phyloP scores from a whole-genome alignment of 2,329 filamentous ascomycete genomes.

The Epichloe coenophiala region DNA sequence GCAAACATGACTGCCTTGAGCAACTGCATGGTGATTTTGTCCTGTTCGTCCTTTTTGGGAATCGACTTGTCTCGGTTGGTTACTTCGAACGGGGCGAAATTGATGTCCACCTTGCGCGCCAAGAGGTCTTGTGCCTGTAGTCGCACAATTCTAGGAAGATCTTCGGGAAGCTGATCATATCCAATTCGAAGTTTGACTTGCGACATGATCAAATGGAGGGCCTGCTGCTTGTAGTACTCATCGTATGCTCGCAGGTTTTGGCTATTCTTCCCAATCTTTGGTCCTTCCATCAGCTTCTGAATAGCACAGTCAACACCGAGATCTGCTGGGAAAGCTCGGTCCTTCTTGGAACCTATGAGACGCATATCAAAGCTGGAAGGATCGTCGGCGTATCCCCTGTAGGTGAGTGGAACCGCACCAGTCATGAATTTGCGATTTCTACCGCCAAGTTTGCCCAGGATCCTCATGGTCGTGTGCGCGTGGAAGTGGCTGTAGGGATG shows the following conservation, averaged over 20 bases:
- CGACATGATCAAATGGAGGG: slow-evolving; percentile 72
- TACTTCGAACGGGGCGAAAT: slow-evolving; percentile 56
- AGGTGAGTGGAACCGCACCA: slow-evolving; percentile 70
- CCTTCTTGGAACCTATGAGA: slow-evolving; percentile 77
- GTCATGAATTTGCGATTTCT: slow-evolving; percentile 93
- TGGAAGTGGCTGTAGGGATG: slow-evolving; percentile 96
- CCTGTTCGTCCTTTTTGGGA: slow-evolving; percentile 80
- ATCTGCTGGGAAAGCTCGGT: slow-evolving; percentile 74
- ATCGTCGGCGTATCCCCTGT: slow-evolving; percentile 78
- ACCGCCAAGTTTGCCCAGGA: slow-evolving; percentile 89
- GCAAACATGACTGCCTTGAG: slow-evolving; percentile 83
- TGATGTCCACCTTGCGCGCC: slow-evolving; percentile 55
- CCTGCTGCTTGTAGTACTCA: slow-evolving; percentile 82
- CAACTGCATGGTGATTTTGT: slow-evolving; percentile 69
- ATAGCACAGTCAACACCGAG: slow-evolving; percentile 84
- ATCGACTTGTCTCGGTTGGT: slow-evolving; percentile 74
- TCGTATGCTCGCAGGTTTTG: slow-evolving; percentile 50
- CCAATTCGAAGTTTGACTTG: slow-evolving; percentile 88
- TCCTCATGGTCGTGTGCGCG: slow-evolving; percentile 93
- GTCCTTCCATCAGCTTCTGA: slow-evolving; percentile 69
- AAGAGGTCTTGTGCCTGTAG: slow-evolving; percentile 80
- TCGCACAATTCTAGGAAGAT: slow-evolving; percentile 71
- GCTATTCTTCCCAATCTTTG: slow-evolving; percentile 43
- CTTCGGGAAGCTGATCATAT: slow-evolving; percentile 75
- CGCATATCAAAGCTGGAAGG: slow-evolving; percentile 75